Conservation (phyloP, 2,329 filamentous ascomycete species). For the Xylariomycetidae sp. region DNA sequence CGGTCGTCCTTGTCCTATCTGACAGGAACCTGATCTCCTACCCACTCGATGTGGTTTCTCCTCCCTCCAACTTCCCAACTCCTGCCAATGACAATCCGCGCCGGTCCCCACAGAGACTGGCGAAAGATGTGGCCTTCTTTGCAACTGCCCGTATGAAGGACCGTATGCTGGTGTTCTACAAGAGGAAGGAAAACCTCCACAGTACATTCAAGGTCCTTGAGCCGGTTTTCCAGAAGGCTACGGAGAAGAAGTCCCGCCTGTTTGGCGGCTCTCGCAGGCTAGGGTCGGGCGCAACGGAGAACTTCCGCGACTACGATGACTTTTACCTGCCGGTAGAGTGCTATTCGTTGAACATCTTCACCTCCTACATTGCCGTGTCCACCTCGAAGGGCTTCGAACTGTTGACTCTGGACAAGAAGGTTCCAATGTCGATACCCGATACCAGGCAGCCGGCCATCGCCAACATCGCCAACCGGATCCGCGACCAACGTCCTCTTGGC, state of each 20-base stretch:
- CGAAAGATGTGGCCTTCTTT: constrained; percentile 94
- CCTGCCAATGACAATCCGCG: constrained; percentile 65
- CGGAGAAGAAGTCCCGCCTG: constrained; percentile 70
- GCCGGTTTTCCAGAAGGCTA: constrained; percentile 88
- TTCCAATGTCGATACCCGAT: constrained; percentile 88
- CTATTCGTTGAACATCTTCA: constrained; percentile 92
- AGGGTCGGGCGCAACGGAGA: constrained; percentile 70
- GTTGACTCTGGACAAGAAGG: constrained; percentile 94
- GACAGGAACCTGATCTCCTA: constrained; percentile 91
- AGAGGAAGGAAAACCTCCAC: constrained; percentile 85
- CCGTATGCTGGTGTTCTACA: constrained; percentile 89
- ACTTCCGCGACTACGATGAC: constrained; percentile 97
- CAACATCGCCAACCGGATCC: constrained; percentile 79
- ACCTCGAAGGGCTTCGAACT: constrained; percentile 93
- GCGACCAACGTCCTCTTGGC: constrained; percentile 76
- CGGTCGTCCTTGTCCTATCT: constrained; percentile 81
- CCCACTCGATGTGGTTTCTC: constrained; percentile 78
- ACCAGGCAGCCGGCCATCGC: constrained; percentile 71
- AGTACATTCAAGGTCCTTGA: constrained; percentile 97
- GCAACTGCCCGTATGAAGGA: constrained; percentile 97
- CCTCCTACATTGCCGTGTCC: constrained; percentile 85
- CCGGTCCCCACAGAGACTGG: constrained; percentile 85
- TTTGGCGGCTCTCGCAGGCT: constrained; percentile 53
- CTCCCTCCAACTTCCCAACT: constrained; percentile 54
- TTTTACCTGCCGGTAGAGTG: constrained; percentile 97